A percentile compares a stretch with the other conserved stretches of the same genome.
These are phyloP conservation scores for Mycena pura DNA, from an alignment of 768 basidiomycete genomes.

Conservation along the genomic window DNA sequence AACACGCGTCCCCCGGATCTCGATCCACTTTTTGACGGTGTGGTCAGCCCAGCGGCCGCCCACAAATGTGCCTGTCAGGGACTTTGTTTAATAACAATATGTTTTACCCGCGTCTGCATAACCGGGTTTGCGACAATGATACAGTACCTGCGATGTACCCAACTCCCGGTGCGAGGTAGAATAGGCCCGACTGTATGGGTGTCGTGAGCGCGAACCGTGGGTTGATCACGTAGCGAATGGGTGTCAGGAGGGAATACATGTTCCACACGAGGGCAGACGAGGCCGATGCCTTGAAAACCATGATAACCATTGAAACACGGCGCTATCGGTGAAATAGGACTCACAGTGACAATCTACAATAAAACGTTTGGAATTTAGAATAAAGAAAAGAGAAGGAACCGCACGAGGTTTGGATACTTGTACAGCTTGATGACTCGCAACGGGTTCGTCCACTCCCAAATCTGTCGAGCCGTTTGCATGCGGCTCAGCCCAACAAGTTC, in stretches of 20 bases:
- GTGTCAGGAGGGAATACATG: slow-evolving; percentile 25
- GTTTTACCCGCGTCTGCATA: not conserved
- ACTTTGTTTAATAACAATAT: no score
- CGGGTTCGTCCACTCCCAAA: slow-evolving; percentile 25
- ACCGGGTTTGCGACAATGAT: no score
- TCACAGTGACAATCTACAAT: slow-evolving; percentile 18
- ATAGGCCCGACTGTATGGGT: slow-evolving; percentile 25
- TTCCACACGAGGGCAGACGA: slow-evolving; percentile 24
- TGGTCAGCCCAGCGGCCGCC: slow-evolving; percentile 26
- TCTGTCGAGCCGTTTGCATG: not conserved
- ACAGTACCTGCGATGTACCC: slow-evolving; percentile 14
- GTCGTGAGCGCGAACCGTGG: slow-evolving; percentile 21
- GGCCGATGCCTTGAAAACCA: slow-evolving; percentile 12
- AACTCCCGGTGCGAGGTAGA: slow-evolving; percentile 23
- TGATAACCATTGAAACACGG: not conserved
- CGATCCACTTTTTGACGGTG: slow-evolving; percentile 26
- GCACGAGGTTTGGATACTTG: slow-evolving; percentile 25
- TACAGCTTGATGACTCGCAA: slow-evolving; percentile 22
- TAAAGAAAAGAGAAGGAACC: not conserved
- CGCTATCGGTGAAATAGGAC: not conserved
- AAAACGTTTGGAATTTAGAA: not conserved
- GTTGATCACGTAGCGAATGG: slow-evolving; percentile 28
- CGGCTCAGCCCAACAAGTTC: slow-evolving; percentile 18
- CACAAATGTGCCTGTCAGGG: slow-evolving; percentile 15
- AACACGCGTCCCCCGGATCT: slow-evolving; percentile 19